Percentiles rank a stretch among this genome's conserved stretches.
Conservation (phyloP, 2,329 filamentous ascomycete genomes). For the Canariomyces notabilis region DNA sequence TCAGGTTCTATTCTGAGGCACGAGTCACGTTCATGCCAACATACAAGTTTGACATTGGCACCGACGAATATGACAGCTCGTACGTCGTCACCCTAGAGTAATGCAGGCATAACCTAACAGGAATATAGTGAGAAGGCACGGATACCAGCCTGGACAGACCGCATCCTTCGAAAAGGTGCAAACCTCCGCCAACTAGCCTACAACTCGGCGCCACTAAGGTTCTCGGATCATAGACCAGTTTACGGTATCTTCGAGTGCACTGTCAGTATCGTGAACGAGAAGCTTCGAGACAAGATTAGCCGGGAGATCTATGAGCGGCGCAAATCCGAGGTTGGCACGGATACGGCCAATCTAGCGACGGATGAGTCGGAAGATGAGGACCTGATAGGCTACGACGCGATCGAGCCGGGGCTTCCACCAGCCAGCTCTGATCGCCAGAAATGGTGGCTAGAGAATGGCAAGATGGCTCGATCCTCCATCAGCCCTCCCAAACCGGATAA, state of each 20-base stretch:
- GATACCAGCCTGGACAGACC: constrained; percentile 96
- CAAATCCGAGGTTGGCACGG: constrained; percentile 59
- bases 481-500: constrained; percentile 53
- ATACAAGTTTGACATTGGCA: constrained; percentile 90
- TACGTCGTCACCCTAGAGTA: constrained; percentile 38
- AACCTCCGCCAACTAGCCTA: constrained; percentile 82
- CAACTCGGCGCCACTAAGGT: constrained; percentile 72
- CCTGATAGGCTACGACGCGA: constrained; percentile 72
- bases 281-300: constrained; percentile 65
- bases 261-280: constrained; percentile 75
- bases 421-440: constrained; percentile 64
- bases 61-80: constrained; percentile 87
- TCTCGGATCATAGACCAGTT: constrained; percentile 95
- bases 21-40: constrained; percentile 85
- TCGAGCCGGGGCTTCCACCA: constrained; percentile 69
- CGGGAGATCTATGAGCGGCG: constrained; percentile 68
- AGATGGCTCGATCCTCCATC: constrained; percentile 69
- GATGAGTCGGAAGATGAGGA: constrained; percentile 72
- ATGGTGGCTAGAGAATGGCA: constrained; percentile 66
- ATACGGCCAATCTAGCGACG: constrained; percentile 50
- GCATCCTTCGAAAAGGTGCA: constrained; percentile 78
- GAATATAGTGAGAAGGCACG: constrained; percentile 73
- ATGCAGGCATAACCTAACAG: constrained; percentile 28
- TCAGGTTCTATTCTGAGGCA: constrained; percentile 87
- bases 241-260: constrained; percentile 83